Conservation (phyloP, 768 basidiomycete species). For the Gloeophyllum trabeum region DNA sequence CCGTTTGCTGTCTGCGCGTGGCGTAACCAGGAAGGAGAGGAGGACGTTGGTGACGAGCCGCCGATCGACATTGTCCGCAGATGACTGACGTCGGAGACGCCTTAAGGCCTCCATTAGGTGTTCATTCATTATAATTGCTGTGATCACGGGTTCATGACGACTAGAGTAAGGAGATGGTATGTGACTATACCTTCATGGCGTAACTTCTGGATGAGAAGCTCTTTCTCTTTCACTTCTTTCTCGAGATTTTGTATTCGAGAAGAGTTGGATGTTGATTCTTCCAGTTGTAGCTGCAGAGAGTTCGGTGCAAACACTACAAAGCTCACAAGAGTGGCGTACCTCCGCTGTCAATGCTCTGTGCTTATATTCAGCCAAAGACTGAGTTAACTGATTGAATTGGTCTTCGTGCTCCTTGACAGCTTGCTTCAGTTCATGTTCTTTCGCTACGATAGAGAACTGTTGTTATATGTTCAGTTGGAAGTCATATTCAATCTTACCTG, state of each 20-base stretch:
- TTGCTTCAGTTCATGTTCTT: constrained; percentile 81
- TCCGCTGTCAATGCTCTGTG: constrained; percentile 83
- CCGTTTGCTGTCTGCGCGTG: constrained; percentile 85
- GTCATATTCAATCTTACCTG: constrained; percentile 38
- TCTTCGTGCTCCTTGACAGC: constrained; percentile 76
- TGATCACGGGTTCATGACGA: constrained; percentile 3
- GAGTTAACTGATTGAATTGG: constrained; percentile 57
- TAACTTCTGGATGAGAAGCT: constrained; percentile 86
- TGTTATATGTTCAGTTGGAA: too few relatives aligned
- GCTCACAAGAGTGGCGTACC: constrained; percentile 26
- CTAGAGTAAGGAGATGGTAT: constrained; percentile 1
- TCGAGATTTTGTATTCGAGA: constrained; percentile 64
- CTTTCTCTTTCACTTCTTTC: constrained; percentile 93
- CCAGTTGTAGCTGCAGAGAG: constrained; percentile 51
- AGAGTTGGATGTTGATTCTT: constrained; percentile 59
- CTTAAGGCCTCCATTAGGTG: constrained; percentile 97
- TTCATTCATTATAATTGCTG: constrained; percentile 95
- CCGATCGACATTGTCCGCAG: constrained; percentile 83
- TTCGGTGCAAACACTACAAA: background rate
- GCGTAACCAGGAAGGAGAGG: constrained; percentile 80
- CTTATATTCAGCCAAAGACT: constrained; percentile 84
- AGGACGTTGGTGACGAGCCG: constrained; percentile 92
- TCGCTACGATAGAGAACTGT: constrained; percentile 44
- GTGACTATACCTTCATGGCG: constrained; percentile 74
- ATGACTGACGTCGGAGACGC: constrained; percentile 74